These are phyloP conservation scores for Komagataella mondaviorum DNA, from an alignment of 805 yeast species.

Conservation along the genomic window DNA sequence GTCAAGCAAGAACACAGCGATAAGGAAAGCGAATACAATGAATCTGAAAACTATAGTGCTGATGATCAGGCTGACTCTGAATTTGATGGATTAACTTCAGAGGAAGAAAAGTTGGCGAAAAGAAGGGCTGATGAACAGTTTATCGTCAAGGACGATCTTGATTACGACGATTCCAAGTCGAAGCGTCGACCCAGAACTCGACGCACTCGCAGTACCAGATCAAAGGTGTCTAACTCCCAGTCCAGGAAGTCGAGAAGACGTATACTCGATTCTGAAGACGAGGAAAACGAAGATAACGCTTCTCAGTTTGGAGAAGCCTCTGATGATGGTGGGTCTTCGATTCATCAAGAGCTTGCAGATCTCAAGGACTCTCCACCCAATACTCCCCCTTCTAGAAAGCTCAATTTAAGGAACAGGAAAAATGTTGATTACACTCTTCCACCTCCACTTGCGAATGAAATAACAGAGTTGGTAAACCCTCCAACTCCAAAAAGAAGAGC, in stretches of 20 bases:
- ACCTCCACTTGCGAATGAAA: slow-evolving; percentile 52
- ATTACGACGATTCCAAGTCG: background rate
- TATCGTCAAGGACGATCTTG: slow-evolving; percentile 1
- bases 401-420: slow-evolving; percentile 45
- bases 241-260: background rate
- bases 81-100: background rate
- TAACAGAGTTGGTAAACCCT: slow-evolving; percentile 13
- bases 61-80: background rate
- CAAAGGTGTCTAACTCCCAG: background rate
- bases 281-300: slow-evolving; percentile 5
- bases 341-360: slow-evolving; percentile 56
- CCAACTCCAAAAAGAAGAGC: slow-evolving; percentile 15
- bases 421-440: slow-evolving; percentile 72
- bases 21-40: background rate
- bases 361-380: slow-evolving; percentile 48
- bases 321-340: slow-evolving; percentile 15
- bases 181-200: background rate
- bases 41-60: background rate
- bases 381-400: slow-evolving; percentile 31
- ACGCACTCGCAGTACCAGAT: background rate
- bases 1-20: background rate
- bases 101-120: background rate
- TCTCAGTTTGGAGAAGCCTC: slow-evolving; percentile 9
- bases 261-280: background rate
- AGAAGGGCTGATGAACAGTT: slow-evolving; percentile 1